A percentile compares a stretch with the other conserved stretches of the same genome.
phyloP scores from a whole-genome alignment of 2,329 filamentous ascomycete species.

The Emydomyces testavorans region DNA sequence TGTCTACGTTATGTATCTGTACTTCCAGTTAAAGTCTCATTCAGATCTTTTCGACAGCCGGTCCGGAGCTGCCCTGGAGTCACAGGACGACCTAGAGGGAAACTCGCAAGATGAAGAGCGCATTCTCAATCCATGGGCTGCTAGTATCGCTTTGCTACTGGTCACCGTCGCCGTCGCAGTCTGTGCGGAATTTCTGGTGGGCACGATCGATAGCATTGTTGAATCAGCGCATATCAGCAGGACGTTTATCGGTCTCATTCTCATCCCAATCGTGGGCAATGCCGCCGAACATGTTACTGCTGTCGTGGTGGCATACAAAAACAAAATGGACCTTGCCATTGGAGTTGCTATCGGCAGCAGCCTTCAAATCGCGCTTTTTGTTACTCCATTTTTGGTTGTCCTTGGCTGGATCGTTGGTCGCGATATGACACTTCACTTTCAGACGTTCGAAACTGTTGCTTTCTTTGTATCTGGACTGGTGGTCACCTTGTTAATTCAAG shows the following conservation, averaged over 20 bases:
- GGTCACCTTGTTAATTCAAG: slow-evolving; percentile 61
- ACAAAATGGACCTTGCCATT: slow-evolving; percentile 58
- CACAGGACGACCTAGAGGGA: slow-evolving; percentile 20
- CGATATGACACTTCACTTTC: slow-evolving; percentile 68
- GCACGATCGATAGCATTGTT: slow-evolving; percentile 62
- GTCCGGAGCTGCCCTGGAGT: slow-evolving; percentile 29
- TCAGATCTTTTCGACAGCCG: slow-evolving; percentile 54
- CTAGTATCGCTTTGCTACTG: slow-evolving; percentile 53
- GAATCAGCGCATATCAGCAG: slow-evolving; percentile 60
- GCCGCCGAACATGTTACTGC: slow-evolving; percentile 73
- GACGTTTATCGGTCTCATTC: slow-evolving; percentile 67
- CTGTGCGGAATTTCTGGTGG: slow-evolving; percentile 67
- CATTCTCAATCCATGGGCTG: slow-evolving; percentile 52
- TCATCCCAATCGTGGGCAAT: slow-evolving; percentile 70
- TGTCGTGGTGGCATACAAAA: slow-evolving; percentile 63
- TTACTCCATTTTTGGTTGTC: slow-evolving; percentile 69
- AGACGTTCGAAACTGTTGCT: slow-evolving; percentile 66
- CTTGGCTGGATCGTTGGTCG: slow-evolving; percentile 64
- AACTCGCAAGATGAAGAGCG: slow-evolving; percentile 39
- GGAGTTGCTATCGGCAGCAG: slow-evolving; percentile 71
- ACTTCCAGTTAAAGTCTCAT: slow-evolving; percentile 68
- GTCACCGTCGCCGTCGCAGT: slow-evolving; percentile 59
- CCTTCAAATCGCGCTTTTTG: slow-evolving; percentile 71
- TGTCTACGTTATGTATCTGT: slow-evolving; percentile 64
- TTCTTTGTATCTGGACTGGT: slow-evolving; percentile 66